Percentiles rank a stretch among this genome's conserved stretches.
Evolutionary conservation across 306 rosid genomes (phyloP).

Genomic region (Lathyrus sativus): DNA sequence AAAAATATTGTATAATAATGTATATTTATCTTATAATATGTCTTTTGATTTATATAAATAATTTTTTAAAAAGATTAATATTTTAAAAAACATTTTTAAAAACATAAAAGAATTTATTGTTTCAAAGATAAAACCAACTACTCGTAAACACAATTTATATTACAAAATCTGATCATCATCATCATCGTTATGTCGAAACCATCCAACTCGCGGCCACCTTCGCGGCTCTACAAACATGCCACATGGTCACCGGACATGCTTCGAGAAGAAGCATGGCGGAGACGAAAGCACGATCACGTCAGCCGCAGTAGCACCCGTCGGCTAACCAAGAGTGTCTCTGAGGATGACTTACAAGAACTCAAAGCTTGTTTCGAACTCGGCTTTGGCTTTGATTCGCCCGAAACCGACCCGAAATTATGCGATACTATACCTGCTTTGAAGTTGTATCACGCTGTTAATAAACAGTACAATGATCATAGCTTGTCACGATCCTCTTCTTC

Average conservation of each 20-base stretch:
- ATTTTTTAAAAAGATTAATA: too few species aligned
- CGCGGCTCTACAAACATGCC: slow-evolving; percentile 58
- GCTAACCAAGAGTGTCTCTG: slow-evolving; percentile 58
- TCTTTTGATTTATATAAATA: too few species aligned
- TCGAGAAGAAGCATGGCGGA: slow-evolving; percentile 80
- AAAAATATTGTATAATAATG: too few species aligned
- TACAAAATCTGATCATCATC: neutral
- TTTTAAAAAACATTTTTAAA: too few species aligned
- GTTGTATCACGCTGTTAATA: slow-evolving; percentile 57
- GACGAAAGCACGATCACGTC: slow-evolving; percentile 44
- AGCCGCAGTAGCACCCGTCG: neutral
- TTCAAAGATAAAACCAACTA: too few species aligned
- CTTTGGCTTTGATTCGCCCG: slow-evolving; percentile 65
- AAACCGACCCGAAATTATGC: slow-evolving; percentile 53
- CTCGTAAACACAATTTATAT: neutral
- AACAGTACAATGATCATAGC: slow-evolving; percentile 46
- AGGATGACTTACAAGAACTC: slow-evolving; percentile 69
- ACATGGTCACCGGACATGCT: slow-evolving; percentile 72
- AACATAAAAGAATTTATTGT: too few species aligned
- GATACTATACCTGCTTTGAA: slow-evolving; percentile 66
- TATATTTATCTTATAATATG: too few species aligned
- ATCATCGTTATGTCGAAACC: slow-evolving; percentile 44
- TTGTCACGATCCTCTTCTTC: slow-evolving; percentile 46
- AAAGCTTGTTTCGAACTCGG: slow-evolving; percentile 88
- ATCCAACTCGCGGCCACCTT: slow-evolving; percentile 40